Percentiles rank a stretch among this genome's conserved stretches.
These are phyloP conservation scores for Pseudophaeomoniella oleicola DNA, from an alignment of 2,329 filamentous ascomycete genomes.

Conservation along the genomic window DNA sequence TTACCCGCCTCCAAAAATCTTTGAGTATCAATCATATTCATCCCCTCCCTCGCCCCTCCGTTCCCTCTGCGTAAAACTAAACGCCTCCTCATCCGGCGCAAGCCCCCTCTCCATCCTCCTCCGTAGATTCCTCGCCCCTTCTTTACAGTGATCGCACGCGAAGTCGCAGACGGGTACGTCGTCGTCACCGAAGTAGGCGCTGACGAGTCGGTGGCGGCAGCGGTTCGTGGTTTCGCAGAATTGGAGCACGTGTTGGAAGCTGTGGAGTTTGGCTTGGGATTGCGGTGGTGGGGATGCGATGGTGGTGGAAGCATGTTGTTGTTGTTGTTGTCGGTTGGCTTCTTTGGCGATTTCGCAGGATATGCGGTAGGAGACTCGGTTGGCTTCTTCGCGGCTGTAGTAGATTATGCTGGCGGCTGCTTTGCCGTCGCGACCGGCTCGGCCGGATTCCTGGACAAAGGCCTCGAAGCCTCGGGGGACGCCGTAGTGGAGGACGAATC, in stretches of 20 bases:
- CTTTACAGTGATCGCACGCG: slow-evolving; percentile 69
- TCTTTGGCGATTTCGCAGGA: slow-evolving; percentile 25
- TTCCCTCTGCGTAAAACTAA: slow-evolving; percentile 15
- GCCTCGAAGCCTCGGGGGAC: slow-evolving; percentile 89
- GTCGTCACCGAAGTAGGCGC: slow-evolving; percentile 61
- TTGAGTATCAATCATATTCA: slow-evolving; percentile 8
- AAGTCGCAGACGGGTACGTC: slow-evolving; percentile 45
- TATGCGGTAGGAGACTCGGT: slow-evolving; percentile 49
- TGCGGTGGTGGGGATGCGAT: slow-evolving; percentile 32
- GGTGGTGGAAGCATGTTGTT: slow-evolving; percentile 12
- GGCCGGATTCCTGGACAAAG: slow-evolving; percentile 89
- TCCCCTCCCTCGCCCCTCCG: slow-evolving; percentile 6
- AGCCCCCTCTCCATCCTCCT: slow-evolving; percentile 33
- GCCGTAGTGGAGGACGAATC: slow-evolving; percentile 91
- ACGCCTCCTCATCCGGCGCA: slow-evolving; percentile 15
- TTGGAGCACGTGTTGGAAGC: slow-evolving; percentile 52
- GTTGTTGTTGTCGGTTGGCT: slow-evolving; percentile 11
- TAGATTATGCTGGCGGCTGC: slow-evolving; percentile 79
- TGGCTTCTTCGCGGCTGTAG: slow-evolving; percentile 75
- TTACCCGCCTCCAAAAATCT: too few species aligned
- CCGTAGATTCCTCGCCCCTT: slow-evolving; percentile 40
- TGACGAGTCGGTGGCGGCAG: slow-evolving; percentile 66
- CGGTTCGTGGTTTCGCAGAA: slow-evolving; percentile 66
- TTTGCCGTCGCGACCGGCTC: slow-evolving; percentile 79
- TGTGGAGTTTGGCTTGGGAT: slow-evolving; percentile 40